Evolutionary conservation across 768 basidiomycete species (phyloP).

Genomic region (Lentinula boryana): DNA sequence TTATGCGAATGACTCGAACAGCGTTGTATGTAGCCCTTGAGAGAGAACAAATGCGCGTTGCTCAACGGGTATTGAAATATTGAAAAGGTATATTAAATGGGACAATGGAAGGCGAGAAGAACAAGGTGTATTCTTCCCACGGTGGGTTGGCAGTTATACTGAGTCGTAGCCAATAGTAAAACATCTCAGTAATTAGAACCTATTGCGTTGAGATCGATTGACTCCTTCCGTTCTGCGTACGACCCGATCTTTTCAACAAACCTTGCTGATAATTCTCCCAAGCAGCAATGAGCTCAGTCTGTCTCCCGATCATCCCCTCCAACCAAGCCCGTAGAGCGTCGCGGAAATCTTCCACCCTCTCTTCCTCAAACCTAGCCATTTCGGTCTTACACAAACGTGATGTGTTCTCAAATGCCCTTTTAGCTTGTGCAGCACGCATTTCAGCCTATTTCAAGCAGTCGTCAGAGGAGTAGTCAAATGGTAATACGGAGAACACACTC

Average conservation of each 20-base stretch:
- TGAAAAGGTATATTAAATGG: not conserved
- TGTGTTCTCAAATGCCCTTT: slow-evolving; percentile 84
- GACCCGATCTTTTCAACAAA: slow-evolving; percentile 47
- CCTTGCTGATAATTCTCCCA: slow-evolving; percentile 83
- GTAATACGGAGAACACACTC: slow-evolving; percentile 14
- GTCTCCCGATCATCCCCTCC: slow-evolving; percentile 79
- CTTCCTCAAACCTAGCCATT: slow-evolving; percentile 86
- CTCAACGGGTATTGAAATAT: not conserved
- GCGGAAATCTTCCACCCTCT: slow-evolving; percentile 93
- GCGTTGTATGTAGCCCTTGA: not conserved
- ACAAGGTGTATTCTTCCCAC: not conserved
- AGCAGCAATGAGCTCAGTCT: slow-evolving; percentile 74
- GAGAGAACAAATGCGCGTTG: not conserved
- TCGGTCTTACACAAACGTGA: slow-evolving; percentile 87
- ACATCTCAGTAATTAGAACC: not conserved
- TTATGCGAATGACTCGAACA: not conserved
- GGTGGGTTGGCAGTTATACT: not conserved
- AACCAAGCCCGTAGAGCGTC: slow-evolving; percentile 74
- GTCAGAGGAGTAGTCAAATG: not conserved
- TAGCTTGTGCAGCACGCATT: slow-evolving; percentile 73
- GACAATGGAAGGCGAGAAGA: not conserved
- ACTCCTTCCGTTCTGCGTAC: not conserved
- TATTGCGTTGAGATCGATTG: not conserved
- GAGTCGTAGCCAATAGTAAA: not conserved
- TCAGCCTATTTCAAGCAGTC: slow-evolving; percentile 56